Conservation (phyloP, 2,329 filamentous ascomycete genomes). For the Penicillium rolfsii region DNA sequence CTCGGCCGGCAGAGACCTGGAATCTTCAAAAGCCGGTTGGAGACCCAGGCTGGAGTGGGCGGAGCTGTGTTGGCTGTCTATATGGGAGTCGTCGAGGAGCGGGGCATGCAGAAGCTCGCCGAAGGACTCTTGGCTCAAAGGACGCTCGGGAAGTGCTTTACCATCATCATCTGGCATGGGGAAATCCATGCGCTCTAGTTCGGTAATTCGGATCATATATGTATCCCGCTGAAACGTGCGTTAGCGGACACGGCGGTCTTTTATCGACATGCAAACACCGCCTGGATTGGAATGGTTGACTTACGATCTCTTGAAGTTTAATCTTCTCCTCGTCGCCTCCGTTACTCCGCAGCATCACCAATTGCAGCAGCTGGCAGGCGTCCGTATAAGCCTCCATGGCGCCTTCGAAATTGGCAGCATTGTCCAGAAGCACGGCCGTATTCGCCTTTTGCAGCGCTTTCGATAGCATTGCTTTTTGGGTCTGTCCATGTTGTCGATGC, state of each 20-base stretch:
- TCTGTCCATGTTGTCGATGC: slow-evolving; percentile 55
- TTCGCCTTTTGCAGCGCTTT: slow-evolving; percentile 94
- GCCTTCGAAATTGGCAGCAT: slow-evolving; percentile 90
- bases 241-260: background rate
- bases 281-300: slow-evolving; percentile 40
- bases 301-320: slow-evolving; percentile 91
- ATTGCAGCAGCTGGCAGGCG: slow-evolving; percentile 82
- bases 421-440: slow-evolving; percentile 91
- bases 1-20: slow-evolving; percentile 32
- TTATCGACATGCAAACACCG: background rate
- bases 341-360: slow-evolving; percentile 82
- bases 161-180: slow-evolving; percentile 56
- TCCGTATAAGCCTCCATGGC: slow-evolving; percentile 89
- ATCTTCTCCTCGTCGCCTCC: slow-evolving; percentile 78
- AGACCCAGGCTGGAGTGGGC: slow-evolving; percentile 55
- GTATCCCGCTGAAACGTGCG: slow-evolving; percentile 69
- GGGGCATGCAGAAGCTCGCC: slow-evolving; percentile 47
- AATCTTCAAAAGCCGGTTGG: slow-evolving; percentile 30
- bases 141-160: slow-evolving; percentile 76
- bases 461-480: slow-evolving; percentile 96
- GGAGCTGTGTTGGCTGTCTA: slow-evolving; percentile 41
- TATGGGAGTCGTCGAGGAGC: slow-evolving; percentile 34
- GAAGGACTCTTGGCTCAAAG: slow-evolving; percentile 61
- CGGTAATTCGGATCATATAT: slow-evolving; percentile 86
- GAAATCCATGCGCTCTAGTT: slow-evolving; percentile 72